These are phyloP conservation scores for Pleurostoma richardsiae DNA, from an alignment of 2,329 filamentous ascomycete species.

Conservation along the genomic window DNA sequence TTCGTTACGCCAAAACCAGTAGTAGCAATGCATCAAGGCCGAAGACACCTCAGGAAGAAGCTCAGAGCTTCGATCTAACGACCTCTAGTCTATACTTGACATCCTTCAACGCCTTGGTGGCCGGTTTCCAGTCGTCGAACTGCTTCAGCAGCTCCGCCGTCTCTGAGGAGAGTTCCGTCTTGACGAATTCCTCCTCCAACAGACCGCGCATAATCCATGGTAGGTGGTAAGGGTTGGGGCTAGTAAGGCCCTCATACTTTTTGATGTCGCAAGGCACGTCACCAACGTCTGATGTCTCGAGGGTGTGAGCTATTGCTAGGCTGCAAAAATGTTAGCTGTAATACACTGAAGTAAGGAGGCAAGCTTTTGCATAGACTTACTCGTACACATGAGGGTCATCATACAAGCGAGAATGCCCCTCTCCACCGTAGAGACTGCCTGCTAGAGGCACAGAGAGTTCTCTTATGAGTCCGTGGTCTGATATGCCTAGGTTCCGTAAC, in stretches of 20 bases:
- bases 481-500: constrained; percentile 85
- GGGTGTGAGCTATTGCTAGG: constrained; percentile 65
- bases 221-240: constrained; percentile 80
- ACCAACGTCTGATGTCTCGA: constrained; percentile 62
- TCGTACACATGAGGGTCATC: constrained; percentile 84
- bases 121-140: constrained; percentile 92
- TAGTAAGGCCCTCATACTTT: constrained; percentile 42
- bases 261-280: constrained; percentile 43
- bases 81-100: constrained; percentile 93
- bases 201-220: constrained; percentile 95
- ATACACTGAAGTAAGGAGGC: neutral
- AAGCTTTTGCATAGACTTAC: constrained; percentile 30
- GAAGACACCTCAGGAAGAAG: too few relatives aligned
- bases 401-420: constrained; percentile 90
- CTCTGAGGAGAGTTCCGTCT: constrained; percentile 71
- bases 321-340: constrained; percentile 18
- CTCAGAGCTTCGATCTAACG: constrained; percentile 74
- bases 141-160: constrained; percentile 73
- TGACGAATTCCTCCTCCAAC: constrained; percentile 86
- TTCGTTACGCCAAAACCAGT: too few relatives aligned
- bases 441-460: constrained; percentile 86
- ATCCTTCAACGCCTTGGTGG: constrained; percentile 86
- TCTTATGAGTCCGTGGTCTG: constrained; percentile 87
- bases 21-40: too few relatives aligned
- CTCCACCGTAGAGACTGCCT: constrained; percentile 84